Evolutionary conservation across 164 flowering plant genomes (phyloP).

Genomic region (Platanus orientalis): DNA sequence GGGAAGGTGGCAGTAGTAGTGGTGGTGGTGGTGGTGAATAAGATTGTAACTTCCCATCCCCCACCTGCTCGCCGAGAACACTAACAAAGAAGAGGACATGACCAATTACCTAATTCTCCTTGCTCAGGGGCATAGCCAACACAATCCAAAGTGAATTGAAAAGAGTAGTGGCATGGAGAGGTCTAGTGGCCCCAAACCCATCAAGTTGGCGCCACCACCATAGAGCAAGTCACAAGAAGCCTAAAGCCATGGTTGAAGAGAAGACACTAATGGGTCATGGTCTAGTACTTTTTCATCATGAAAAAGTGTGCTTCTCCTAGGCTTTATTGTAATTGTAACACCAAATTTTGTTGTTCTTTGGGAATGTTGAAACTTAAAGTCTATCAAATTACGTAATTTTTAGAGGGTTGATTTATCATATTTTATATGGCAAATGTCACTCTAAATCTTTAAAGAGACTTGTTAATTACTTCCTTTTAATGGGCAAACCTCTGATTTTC

Average conservation of each 20-base stretch:
- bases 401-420: too few relatives aligned
- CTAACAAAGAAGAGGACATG: constrained; percentile 55
- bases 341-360: too few relatives aligned
- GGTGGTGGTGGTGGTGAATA: background rate
- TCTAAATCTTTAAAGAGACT: too few relatives aligned
- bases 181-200: constrained; percentile 16
- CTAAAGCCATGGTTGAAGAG: constrained; percentile 17
- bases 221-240: constrained; percentile 62
- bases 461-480: too few relatives aligned
- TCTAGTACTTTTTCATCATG: too few relatives aligned
- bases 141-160: background rate
- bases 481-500: too few relatives aligned
- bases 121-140: constrained; percentile 30
- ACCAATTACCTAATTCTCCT: constrained; percentile 57
- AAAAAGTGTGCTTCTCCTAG: too few relatives aligned
- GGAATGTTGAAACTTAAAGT: too few relatives aligned
- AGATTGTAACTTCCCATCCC: background rate
- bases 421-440: too few relatives aligned
- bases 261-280: too few relatives aligned
- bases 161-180: constrained; percentile 2
- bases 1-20: constrained; percentile 2
- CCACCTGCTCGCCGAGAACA: constrained; percentile 18
- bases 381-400: too few relatives aligned
- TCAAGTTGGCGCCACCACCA: constrained; percentile 25
- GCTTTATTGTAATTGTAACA: too few relatives aligned